phyloP scores from a whole-genome alignment of 2,329 filamentous ascomycete genomes.

The Colletotrichum gigasporum region DNA sequence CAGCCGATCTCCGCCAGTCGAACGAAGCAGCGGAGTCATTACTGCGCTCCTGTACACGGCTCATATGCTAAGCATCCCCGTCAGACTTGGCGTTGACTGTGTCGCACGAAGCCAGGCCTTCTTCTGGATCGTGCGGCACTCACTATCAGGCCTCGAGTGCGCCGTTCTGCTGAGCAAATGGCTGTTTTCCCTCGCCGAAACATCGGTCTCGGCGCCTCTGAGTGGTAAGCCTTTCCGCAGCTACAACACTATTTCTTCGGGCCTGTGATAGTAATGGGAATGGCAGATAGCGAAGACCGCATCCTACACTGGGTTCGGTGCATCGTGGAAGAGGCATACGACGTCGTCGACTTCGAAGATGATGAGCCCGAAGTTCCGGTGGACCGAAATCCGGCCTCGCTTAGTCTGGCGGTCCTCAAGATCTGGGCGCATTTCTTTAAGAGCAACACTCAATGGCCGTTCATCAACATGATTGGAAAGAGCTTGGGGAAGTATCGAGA shows the following conservation, averaged over 20 bases:
- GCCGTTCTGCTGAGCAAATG: constrained; percentile 63
- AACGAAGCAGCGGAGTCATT: constrained; percentile 57
- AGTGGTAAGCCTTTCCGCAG: constrained; percentile 40
- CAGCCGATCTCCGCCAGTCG: constrained; percentile 47
- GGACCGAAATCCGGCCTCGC: constrained; percentile 38
- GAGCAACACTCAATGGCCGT: constrained; percentile 57
- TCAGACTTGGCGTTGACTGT: constrained; percentile 62
- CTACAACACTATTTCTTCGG: too few species aligned
- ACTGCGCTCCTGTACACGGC: constrained; percentile 62
- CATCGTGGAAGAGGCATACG: constrained; percentile 54
- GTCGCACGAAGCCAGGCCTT: constrained; percentile 65
- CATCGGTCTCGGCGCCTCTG: constrained; percentile 34
- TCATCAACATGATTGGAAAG: constrained; percentile 55
- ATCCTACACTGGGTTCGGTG: constrained; percentile 57
- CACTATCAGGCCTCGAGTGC: constrained; percentile 63
- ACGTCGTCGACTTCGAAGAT: constrained; percentile 48
- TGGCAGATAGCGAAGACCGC: constrained; percentile 50
- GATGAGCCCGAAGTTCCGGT: constrained; percentile 39
- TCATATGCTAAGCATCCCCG: constrained; percentile 64
- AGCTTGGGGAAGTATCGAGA: constrained; percentile 49
- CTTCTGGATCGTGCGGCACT: constrained; percentile 67
- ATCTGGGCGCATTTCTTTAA: constrained; percentile 58
- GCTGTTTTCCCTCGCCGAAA: constrained; percentile 43
- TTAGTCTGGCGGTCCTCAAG: constrained; percentile 50
- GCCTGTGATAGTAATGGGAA: too few species aligned